Evolutionary conservation across 1,284 basidiomycete genomes (phyloP), one percentile per base, ranked within the genome.

Genomic region (Rhodotorula sp.): DNA sequence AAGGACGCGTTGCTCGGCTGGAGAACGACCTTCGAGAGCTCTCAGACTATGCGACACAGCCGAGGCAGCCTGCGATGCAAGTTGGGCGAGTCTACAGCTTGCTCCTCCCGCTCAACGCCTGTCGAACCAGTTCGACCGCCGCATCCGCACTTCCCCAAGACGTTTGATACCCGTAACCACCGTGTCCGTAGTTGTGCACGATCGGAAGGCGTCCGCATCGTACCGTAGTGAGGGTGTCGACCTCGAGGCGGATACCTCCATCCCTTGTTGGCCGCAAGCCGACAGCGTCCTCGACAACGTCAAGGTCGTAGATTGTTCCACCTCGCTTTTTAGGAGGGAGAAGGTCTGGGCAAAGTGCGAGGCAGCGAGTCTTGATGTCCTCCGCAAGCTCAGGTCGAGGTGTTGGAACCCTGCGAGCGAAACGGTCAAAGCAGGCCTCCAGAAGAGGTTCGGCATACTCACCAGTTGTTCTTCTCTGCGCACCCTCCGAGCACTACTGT

Each of bases 401-500:
- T 10, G 76, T 79, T 8, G 87, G 84, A 66, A 84, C 84, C 85
- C 85, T 86, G 55, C 22, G 1, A 2, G 11, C 20, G 24, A 10
- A 37, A 30, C 50, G 22, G 26, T 22, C 1, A 18, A 13, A 1
- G 37, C 44, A 20, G 4, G 31, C 16, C 46, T 40, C 55, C 16
- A 31, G 16, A 10, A n/a, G 22, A 44, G 4, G 16, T n/a, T n/a
- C 28, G 6, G 10, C 0, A 0, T 37, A 72, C 78, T 61, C 73
- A 85, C 89, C 89, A 90, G 76, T 90, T 89, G 73, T 89, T 80
- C 0, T 81, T 80, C 1, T 80, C 83, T 65, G 83, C 85, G 24
- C 85, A 88, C 0, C 89, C 88, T 9, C 89, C 89, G 2, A 90
- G 80, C 40, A 89, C 81, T 11, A 89, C 85, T 84, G 88, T 40